Evolutionary conservation across 768 basidiomycete species (phyloP).

Genomic region (Gloeophyllum trabeum): DNA sequence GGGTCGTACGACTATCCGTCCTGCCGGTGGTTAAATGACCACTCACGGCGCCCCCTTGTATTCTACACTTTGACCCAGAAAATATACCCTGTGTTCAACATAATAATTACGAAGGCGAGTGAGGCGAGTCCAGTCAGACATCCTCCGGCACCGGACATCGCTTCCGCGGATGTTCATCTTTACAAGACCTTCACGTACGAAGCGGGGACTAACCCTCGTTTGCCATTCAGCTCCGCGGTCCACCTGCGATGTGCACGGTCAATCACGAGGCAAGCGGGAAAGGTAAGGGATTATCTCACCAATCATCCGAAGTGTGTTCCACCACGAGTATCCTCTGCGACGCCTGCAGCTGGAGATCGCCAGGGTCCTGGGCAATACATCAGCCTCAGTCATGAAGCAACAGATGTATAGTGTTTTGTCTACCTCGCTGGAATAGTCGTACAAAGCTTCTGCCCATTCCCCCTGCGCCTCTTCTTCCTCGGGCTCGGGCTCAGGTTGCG

Average conservation of each 20-base stretch:
- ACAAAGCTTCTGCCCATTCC: slow-evolving; percentile 72
- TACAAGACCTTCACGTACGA: slow-evolving; percentile 56
- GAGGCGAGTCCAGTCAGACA: no score
- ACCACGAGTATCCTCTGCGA: slow-evolving; percentile 51
- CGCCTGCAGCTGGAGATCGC: slow-evolving; percentile 49
- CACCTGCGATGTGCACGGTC: slow-evolving; percentile 35
- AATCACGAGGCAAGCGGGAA: neutral
- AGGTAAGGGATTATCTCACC: slow-evolving; percentile 27
- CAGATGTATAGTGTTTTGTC: slow-evolving; percentile 4
- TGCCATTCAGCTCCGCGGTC: slow-evolving; percentile 51
- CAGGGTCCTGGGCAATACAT: slow-evolving; percentile 40
- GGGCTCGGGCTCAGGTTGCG: slow-evolving; percentile 17
- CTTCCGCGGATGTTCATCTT: no score
- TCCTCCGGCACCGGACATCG: no score
- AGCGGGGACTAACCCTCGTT: slow-evolving; percentile 52
- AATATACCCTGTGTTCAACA: no score
- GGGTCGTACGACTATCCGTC: no score
- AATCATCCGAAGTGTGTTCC: slow-evolving; percentile 63
- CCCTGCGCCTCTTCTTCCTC: slow-evolving; percentile 32
- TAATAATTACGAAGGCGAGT: no score
- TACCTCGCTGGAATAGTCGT: slow-evolving; percentile 63
- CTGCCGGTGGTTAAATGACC: no score
- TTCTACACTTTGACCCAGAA: no score
- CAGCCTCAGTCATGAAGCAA: slow-evolving; percentile 3
- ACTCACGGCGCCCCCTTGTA: no score